Percentiles rank a stretch among this genome's conserved stretches.
Evolutionary conservation across 805 yeast species (phyloP).

Genomic region (Kodamaea laetipori): DNA sequence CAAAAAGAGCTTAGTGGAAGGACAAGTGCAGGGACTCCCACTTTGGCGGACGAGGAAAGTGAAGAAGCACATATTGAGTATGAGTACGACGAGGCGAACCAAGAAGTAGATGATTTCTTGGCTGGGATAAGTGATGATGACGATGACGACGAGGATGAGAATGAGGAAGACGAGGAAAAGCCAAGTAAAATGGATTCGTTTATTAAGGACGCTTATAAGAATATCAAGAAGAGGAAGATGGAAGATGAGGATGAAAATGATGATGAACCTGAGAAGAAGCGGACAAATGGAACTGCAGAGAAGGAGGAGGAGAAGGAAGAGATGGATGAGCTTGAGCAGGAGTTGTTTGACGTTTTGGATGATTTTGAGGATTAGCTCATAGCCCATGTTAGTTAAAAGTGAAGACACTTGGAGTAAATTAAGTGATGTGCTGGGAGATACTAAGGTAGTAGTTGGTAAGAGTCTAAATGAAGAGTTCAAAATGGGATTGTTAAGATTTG

Average conservation of each 20-base stretch:
- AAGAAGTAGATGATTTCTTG: constrained; percentile 50
- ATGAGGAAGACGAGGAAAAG: constrained; percentile 16
- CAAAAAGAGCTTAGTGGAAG: constrained; percentile 17
- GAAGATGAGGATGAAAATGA: constrained; percentile 16
- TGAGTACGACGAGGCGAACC: constrained; percentile 44
- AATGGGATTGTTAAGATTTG: too few relatives aligned
- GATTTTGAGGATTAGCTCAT: constrained; percentile 45
- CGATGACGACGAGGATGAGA: constrained; percentile 25
- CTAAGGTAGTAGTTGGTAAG: too few relatives aligned
- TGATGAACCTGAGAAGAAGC: constrained; percentile 1
- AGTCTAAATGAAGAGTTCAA: too few relatives aligned
- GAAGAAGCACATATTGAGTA: constrained; percentile 22
- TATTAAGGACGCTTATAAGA: constrained; percentile 16
- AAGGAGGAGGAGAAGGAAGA: constrained; percentile 32
- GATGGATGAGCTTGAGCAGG: constrained; percentile 52
- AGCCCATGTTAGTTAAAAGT: too few relatives aligned
- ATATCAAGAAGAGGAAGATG: constrained; percentile 11
- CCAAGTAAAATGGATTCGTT: constrained; percentile 17
- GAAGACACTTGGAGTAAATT: too few relatives aligned
- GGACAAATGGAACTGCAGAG: background rate
- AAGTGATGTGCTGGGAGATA: too few relatives aligned
- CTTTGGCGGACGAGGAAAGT: constrained; percentile 6
- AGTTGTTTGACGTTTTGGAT: constrained; percentile 54
- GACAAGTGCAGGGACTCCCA: constrained; percentile 15
- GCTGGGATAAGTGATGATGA: constrained; percentile 46